Percentiles rank a stretch among this genome's conserved stretches.
These are phyloP conservation scores for Phytomonas sp. DNA, from an alignment of 208 protist genomes.

Conservation along the genomic window DNA sequence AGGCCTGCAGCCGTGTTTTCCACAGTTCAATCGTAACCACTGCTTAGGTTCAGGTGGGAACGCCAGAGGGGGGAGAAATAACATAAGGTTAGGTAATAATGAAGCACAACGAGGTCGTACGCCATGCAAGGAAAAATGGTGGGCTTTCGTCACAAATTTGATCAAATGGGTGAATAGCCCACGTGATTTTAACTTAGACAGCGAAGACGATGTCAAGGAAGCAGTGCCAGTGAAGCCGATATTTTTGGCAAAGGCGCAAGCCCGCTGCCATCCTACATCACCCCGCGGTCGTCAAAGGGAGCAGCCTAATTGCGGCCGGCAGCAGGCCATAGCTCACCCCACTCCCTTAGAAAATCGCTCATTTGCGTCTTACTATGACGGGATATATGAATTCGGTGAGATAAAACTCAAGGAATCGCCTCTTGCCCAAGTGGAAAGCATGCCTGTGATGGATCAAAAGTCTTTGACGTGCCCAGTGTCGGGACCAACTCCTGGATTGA, in stretches of 20 bases:
- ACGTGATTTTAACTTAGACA: conserved; percentile 24
- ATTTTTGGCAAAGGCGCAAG: not conserved
- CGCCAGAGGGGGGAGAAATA: not conserved
- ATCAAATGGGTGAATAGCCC: conserved; percentile 34
- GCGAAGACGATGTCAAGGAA: conserved; percentile 15
- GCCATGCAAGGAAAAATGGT: conserved; percentile 28
- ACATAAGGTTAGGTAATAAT: not conserved
- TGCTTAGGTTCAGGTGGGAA: not conserved
- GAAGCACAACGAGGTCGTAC: conserved; percentile 16
- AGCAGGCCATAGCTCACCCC: not conserved
- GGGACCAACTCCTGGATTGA: not conserved
- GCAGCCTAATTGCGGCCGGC: not conserved
- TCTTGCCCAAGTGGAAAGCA: not conserved
- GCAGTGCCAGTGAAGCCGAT: not conserved
- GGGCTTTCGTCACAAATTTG: conserved; percentile 20
- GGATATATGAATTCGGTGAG: not conserved
- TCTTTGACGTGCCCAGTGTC: not conserved
- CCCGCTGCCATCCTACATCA: not conserved
- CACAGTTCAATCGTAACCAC: not conserved
- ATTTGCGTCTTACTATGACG: not conserved
- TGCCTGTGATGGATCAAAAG: not conserved
- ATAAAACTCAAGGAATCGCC: not conserved
- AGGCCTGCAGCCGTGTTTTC: not conserved
- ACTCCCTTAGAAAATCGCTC: not conserved
- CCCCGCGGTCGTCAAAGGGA: not conserved